Conservation (phyloP, 768 basidiomycete genomes). For the Termitomyces sp. region DNA sequence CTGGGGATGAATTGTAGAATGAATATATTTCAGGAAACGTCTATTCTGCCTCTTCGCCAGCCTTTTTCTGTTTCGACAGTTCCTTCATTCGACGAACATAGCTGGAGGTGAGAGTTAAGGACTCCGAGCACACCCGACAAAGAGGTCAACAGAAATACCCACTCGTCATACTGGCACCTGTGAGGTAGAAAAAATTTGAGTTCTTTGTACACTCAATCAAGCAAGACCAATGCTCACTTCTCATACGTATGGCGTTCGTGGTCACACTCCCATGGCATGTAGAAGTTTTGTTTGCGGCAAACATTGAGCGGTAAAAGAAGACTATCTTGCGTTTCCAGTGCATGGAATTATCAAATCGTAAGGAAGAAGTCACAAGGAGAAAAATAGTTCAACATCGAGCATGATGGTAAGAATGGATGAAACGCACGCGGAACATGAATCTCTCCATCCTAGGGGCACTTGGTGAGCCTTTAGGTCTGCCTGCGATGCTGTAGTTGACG, state of each 20-base stretch:
- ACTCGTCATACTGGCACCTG: constrained; percentile 97
- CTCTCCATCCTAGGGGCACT: constrained; percentile 82
- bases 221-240: constrained; percentile 45
- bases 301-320: constrained; percentile 83
- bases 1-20: background rate
- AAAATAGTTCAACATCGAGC: constrained; percentile 4
- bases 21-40: constrained; percentile 8
- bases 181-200: background rate
- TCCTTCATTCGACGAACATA: constrained; percentile 87
- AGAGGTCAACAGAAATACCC: constrained; percentile 26
- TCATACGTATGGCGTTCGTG: constrained; percentile 84
- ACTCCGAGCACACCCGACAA: constrained; percentile 5
- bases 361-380: background rate
- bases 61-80: constrained; percentile 64
- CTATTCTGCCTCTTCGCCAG: constrained; percentile 29
- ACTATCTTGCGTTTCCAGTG: constrained; percentile 32
- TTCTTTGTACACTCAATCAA: background rate
- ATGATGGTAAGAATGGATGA: background rate
- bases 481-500: constrained; percentile 77
- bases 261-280: constrained; percentile 92
- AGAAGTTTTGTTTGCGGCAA: constrained; percentile 73
- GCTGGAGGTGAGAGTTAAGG: constrained; percentile 31
- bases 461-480: constrained; percentile 68
- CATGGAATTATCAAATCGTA: background rate
- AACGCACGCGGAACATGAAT: constrained; percentile 87